Evolutionary conservation across 345 rosid species (phyloP).

Genomic region (Triadica sebifera): DNA sequence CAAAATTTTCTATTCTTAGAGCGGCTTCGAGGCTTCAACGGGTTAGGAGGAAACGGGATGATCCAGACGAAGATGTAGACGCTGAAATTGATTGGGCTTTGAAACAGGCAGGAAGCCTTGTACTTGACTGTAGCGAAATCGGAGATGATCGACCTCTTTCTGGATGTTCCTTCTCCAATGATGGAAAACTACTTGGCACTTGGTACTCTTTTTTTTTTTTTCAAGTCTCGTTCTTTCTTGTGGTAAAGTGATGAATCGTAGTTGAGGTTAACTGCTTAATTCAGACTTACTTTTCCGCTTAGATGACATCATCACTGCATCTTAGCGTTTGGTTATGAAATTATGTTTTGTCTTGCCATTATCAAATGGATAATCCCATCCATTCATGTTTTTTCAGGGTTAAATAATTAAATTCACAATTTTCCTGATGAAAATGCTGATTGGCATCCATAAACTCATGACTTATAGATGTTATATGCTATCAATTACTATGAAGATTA

Average conservation of each 20-base stretch:
- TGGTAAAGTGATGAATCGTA: too few species aligned
- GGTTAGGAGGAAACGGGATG: constrained; percentile 66
- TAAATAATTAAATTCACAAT: background rate
- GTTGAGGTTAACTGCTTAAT: too few species aligned
- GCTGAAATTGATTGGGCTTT: constrained; percentile 80
- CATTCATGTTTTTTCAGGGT: background rate
- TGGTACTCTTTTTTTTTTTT: constrained; percentile 47
- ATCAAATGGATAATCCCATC: background rate
- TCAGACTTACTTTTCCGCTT: too few species aligned
- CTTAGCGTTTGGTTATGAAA: background rate
- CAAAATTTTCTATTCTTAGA: constrained; percentile 61
- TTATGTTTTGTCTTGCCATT: background rate
- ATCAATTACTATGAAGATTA: constrained; percentile 8
- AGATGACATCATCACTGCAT: background rate
- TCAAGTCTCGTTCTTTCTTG: too few species aligned
- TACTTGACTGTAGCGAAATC: constrained; percentile 78
- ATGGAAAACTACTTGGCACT: constrained; percentile 83
- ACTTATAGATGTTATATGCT: background rate
- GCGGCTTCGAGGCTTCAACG: constrained; percentile 76
- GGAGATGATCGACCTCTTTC: constrained; percentile 91
- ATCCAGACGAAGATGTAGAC: constrained; percentile 91
- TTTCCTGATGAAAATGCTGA: background rate
- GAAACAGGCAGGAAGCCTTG: constrained; percentile 57
- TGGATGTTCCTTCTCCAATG: constrained; percentile 82
- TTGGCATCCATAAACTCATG: background rate